Conservation (phyloP, 2,329 filamentous ascomycete species). For the Ophiostoma quercus region DNA sequence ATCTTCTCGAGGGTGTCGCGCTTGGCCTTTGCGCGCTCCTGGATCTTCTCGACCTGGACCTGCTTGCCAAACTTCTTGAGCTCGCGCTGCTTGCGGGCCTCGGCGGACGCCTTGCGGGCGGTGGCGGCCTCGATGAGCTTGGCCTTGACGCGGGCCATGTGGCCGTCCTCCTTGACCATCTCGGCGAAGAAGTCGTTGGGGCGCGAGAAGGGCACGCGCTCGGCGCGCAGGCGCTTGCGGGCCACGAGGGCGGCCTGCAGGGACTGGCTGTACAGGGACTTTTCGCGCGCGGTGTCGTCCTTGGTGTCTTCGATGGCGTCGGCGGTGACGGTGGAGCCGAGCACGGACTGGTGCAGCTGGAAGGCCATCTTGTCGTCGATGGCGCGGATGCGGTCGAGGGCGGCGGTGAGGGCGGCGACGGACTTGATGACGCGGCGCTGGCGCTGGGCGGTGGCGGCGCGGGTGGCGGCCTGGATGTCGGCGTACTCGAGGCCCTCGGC, state of each 20-base stretch:
- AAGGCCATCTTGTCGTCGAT: conserved; percentile 57
- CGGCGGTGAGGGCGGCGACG: conserved; percentile 65
- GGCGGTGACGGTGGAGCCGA: conserved; percentile 56
- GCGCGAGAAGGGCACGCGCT: conserved; percentile 78
- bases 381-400: conserved; percentile 71
- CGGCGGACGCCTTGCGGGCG: conserved; percentile 82
- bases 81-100: conserved; percentile 87
- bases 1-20: conserved; percentile 93
- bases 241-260: conserved; percentile 71
- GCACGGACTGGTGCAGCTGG: conserved; percentile 73
- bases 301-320: conserved; percentile 72
- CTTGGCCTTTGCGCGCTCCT: conserved; percentile 91
- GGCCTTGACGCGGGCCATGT: conserved; percentile 94
- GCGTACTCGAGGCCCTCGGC: conserved; percentile 59
- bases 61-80: conserved; percentile 99
- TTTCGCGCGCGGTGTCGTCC: conserved; percentile 86
- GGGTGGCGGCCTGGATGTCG: conserved; percentile 78
- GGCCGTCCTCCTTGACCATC: conserved; percentile 97
- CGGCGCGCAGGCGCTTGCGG: conserved; percentile 69
- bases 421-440: conserved; percentile 57
- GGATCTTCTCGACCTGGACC: conserved; percentile 91
- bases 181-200: conserved; percentile 96
- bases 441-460: conserved; percentile 80
- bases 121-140: conserved; percentile 91
- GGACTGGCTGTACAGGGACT: conserved; percentile 88